These are phyloP conservation scores for Alternaria conjuncta DNA, from an alignment of 2,329 filamentous ascomycete genomes.

Conservation along the genomic window DNA sequence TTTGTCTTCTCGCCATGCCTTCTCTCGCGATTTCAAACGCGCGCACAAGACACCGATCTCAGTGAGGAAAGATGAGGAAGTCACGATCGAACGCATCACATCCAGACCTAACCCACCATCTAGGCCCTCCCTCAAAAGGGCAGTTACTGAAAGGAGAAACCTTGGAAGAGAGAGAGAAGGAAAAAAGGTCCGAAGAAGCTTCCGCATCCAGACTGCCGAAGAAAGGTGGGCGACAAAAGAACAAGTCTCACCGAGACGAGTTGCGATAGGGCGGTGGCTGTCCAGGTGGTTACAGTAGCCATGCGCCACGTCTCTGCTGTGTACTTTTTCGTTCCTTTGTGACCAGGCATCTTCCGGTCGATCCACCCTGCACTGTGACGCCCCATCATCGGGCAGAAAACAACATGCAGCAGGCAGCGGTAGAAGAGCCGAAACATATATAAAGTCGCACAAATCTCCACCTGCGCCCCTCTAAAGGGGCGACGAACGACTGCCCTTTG, in stretches of 20 bases:
- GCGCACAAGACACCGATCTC: neutral
- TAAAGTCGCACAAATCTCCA: slow-evolving; percentile 6
- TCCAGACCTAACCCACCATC: neutral
- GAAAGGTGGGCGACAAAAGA: neutral
- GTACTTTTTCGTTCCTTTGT: neutral
- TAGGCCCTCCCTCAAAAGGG: neutral
- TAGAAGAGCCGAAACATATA: neutral
- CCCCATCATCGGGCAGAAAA: neutral
- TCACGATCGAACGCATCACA: neutral
- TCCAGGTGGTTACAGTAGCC: neutral
- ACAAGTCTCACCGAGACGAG: neutral
- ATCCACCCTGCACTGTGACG: neutral
- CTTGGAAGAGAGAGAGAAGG: neutral
- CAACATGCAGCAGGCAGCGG: neutral
- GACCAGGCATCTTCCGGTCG: neutral
- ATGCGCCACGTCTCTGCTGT: neutral
- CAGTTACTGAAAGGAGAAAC: neutral
- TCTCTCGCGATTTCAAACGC: neutral
- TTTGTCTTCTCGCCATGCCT: neutral
- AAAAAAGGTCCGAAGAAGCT: neutral
- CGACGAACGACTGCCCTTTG: neutral
- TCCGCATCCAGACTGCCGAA: slow-evolving; percentile 1
- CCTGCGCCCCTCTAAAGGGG: neutral
- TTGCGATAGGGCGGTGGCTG: neutral
- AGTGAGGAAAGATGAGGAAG: neutral